phyloP scores from a whole-genome alignment of 2,329 filamentous ascomycete genomes.

The Trichoderma koningii region DNA sequence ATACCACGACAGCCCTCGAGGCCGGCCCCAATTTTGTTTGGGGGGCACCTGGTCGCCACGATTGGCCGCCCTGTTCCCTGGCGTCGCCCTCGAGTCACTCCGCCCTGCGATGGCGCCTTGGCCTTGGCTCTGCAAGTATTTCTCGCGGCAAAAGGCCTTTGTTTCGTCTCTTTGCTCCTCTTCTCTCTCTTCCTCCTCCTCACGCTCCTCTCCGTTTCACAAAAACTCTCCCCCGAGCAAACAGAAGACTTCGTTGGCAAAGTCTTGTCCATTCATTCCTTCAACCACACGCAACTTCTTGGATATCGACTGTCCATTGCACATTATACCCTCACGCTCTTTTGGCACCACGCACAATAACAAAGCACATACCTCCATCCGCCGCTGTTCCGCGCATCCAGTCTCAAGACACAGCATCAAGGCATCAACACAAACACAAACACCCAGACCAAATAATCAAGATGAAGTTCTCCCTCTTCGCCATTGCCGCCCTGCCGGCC shows the following conservation, averaged over 20 bases:
- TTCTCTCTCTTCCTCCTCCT: slow-evolving; percentile 8
- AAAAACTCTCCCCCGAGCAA: neutral
- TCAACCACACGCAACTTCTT: neutral
- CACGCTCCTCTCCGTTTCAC: slow-evolving; percentile 15
- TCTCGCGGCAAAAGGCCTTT: neutral
- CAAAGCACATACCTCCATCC: slow-evolving; percentile 1
- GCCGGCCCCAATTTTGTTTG: slow-evolving; percentile 18
- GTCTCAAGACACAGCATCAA: neutral
- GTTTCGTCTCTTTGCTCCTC: slow-evolving; percentile 7
- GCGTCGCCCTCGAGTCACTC: slow-evolving; percentile 16
- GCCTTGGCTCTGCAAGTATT: neutral
- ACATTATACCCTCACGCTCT: slow-evolving; percentile 19
- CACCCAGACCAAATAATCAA: slow-evolving; percentile 30
- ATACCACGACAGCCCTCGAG: slow-evolving; percentile 9
- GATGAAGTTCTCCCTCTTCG: slow-evolving; percentile 47
- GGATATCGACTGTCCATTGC: slow-evolving; percentile 24
- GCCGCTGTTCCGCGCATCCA: neutral
- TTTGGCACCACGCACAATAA: slow-evolving; percentile 25
- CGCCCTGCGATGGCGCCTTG: slow-evolving; percentile 26
- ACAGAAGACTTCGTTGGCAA: slow-evolving; percentile 29
- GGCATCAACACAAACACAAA: neutral
- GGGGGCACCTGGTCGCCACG: slow-evolving; percentile 17
- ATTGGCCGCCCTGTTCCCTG: slow-evolving; percentile 2
- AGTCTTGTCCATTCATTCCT: slow-evolving; percentile 25
- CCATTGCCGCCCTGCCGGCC: slow-evolving; percentile 55